These are phyloP conservation scores for Sclerotinia nivalis DNA, from an alignment of 2,329 filamentous ascomycete species.

Conservation along the genomic window DNA sequence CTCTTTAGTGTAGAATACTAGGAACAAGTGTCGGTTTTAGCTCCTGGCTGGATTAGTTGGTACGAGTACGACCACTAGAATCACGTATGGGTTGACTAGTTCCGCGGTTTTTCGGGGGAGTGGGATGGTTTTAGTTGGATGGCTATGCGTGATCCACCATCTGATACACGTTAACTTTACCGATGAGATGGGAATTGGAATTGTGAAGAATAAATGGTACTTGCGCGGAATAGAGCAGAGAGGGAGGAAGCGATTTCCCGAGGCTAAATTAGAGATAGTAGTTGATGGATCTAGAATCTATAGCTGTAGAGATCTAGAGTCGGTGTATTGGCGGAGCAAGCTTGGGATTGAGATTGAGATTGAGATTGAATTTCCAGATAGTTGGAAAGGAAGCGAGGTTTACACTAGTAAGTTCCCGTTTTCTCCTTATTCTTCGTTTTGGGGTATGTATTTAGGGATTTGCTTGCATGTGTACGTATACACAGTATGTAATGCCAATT, in stretches of 20 bases:
- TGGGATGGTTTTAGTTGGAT: too few species aligned
- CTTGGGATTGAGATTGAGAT: background rate
- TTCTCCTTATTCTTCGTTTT: background rate
- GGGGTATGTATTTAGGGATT: background rate
- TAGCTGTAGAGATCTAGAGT: background rate
- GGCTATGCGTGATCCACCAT: too few species aligned
- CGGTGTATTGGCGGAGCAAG: background rate
- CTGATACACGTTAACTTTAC: too few species aligned
- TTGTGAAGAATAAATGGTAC: background rate
- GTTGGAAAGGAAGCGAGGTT: background rate
- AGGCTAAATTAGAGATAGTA: background rate
- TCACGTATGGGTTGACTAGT: too few species aligned
- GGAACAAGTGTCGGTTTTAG: too few species aligned
- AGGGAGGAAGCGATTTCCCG: slow-evolving; percentile 1
- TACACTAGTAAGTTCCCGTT: background rate
- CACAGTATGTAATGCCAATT: background rate
- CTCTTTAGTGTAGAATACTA: too few species aligned
- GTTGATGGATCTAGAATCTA: background rate
- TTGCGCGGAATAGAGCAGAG: background rate
- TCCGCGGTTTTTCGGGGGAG: too few species aligned
- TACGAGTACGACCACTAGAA: too few species aligned
- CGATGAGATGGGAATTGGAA: background rate
- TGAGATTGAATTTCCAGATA: too few species aligned
- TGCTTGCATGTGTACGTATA: background rate
- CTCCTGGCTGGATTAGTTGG: too few species aligned